Evolutionary conservation across 164 flowering plant genomes (phyloP).

Genomic region (Protea cynaroides): DNA sequence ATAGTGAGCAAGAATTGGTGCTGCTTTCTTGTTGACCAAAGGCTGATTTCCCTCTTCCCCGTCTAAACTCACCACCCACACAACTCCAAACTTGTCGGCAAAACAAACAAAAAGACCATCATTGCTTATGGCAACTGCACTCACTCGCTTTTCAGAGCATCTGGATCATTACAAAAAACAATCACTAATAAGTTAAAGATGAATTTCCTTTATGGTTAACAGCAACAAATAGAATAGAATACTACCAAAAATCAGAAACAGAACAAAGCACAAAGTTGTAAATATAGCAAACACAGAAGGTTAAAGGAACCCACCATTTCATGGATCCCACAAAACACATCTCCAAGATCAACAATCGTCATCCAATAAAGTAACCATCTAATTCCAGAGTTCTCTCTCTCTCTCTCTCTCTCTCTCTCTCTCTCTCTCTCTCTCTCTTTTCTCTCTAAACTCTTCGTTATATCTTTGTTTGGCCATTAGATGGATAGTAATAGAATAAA

Average conservation of each 20-base stretch:
- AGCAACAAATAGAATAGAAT: neutral
- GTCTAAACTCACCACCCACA: constrained; percentile 57
- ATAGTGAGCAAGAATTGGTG: constrained; percentile 75
- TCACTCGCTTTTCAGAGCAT: constrained; percentile 88
- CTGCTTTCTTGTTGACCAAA: constrained; percentile 40
- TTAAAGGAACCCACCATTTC: neutral
- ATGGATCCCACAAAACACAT: neutral
- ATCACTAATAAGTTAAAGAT: neutral
- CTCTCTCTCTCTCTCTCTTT: neutral
- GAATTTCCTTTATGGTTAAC: no score
- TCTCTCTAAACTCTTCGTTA: neutral
- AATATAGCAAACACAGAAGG: neutral
- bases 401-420: neutral
- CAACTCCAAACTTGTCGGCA: constrained; percentile 97
- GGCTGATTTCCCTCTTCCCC: constrained; percentile 23
- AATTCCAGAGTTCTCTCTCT: neutral
- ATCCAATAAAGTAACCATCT: no score
- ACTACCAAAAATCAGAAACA: neutral
- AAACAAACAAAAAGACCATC: constrained; percentile 63
- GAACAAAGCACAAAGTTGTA: neutral
- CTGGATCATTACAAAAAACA: constrained; percentile 30
- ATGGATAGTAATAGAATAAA: neutral
- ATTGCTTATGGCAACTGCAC: constrained; percentile 72
- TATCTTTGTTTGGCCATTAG: neutral
- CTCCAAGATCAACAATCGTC: neutral